These are phyloP conservation scores for Boeremia lycopersici DNA, from an alignment of 2,329 filamentous ascomycete genomes.

Conservation along the genomic window DNA sequence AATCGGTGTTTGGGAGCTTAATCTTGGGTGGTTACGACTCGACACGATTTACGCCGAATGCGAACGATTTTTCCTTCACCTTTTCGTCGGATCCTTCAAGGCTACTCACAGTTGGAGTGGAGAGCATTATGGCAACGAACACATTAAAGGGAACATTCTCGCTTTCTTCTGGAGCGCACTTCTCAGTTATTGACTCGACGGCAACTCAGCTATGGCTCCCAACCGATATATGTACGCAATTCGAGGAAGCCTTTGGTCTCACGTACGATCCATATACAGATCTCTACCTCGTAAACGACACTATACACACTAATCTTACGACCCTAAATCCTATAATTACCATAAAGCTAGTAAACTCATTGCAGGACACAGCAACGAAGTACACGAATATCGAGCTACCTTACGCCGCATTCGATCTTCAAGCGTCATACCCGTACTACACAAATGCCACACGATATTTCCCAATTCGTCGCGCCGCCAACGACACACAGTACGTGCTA, in stretches of 20 bases:
- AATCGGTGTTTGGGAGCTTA: constrained; percentile 44
- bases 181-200: constrained; percentile 50
- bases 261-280: constrained; percentile 46
- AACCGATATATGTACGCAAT: constrained; percentile 45
- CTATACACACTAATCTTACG: constrained; percentile 40
- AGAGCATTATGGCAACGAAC: constrained; percentile 41
- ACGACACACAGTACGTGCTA: constrained; percentile 63
- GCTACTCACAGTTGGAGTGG: constrained; percentile 42
- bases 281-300: constrained; percentile 49
- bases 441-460: constrained; percentile 71
- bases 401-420: constrained; percentile 56
- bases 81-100: constrained; percentile 41
- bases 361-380: constrained; percentile 37
- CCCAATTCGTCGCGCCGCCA: constrained; percentile 64
- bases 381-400: constrained; percentile 53
- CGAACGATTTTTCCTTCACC: constrained; percentile 39
- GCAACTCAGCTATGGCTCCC: constrained; percentile 52
- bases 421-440: constrained; percentile 59
- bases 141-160: constrained; percentile 44
- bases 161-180: constrained; percentile 35
- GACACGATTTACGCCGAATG: constrained; percentile 42
- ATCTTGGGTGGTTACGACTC: constrained; percentile 52
- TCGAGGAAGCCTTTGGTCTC: constrained; percentile 49
- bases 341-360: constrained; percentile 44
- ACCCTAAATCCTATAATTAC: constrained; percentile 45